A percentile compares a stretch with the other conserved stretches of the same genome.
phyloP scores from a whole-genome alignment of 495 filamentous ascomycete genomes.

The Cetradonia linearis region DNA sequence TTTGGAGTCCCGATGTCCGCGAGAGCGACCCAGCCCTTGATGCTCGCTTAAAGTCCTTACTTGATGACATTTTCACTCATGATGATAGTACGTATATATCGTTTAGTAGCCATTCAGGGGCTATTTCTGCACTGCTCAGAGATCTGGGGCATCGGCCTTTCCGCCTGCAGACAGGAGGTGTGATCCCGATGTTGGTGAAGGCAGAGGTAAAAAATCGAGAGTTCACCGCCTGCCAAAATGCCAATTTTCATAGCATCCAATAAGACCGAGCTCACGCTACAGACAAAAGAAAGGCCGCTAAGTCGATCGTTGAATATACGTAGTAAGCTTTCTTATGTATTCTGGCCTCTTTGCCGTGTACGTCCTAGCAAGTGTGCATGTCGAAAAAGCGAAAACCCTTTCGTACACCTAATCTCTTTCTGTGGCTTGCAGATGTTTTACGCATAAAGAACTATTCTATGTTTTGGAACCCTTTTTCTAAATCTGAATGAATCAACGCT shows the following conservation, averaged over 20 bases:
- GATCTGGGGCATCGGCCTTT: conserved; percentile 54
- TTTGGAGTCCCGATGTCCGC: conserved; percentile 47
- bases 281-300: neutral
- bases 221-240: no score
- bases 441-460: neutral
- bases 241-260: no score
- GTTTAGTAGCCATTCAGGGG: conserved; percentile 59
- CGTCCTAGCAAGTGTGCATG: neutral
- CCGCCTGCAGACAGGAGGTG: conserved; percentile 51
- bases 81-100: conserved; percentile 52
- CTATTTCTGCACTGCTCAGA: conserved; percentile 47
- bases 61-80: conserved; percentile 55
- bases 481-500: neutral
- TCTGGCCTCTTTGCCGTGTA: neutral
- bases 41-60: conserved; percentile 39
- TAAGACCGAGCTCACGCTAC: neutral
- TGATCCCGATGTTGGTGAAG: conserved; percentile 59
- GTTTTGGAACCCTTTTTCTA: neutral
- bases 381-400: neutral
- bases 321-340: neutral
- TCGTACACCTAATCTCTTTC: neutral
- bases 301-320: neutral
- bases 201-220: conserved; percentile 31
- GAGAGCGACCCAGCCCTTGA: conserved; percentile 47
- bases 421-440: neutral